A percentile compares a stretch with the other conserved stretches of the same genome.
These are phyloP conservation scores for Tephrocybe rancida DNA, from an alignment of 768 basidiomycete species.

Conservation along the genomic window DNA sequence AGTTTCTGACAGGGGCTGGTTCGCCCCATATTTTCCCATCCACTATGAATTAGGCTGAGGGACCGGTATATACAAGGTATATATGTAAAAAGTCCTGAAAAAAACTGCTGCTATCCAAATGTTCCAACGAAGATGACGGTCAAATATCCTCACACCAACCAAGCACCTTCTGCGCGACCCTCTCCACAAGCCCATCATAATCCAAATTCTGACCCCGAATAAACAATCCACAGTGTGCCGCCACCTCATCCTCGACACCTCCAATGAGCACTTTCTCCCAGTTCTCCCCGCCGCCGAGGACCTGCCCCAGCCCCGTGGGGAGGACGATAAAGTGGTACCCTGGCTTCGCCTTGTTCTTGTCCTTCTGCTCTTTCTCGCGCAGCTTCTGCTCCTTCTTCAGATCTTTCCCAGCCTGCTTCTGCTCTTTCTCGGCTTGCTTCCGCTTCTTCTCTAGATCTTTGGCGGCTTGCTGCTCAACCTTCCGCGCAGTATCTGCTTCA, in stretches of 20 bases:
- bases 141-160: constrained; percentile 40
- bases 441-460: constrained; percentile 22
- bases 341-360: constrained; percentile 25
- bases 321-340: constrained; percentile 55
- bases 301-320: constrained; percentile 44
- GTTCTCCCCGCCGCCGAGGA: constrained; percentile 42
- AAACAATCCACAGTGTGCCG: constrained; percentile 58
- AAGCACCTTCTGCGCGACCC: constrained; percentile 42
- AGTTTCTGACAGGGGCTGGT: no score
- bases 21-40: no score
- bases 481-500: constrained; percentile 18
- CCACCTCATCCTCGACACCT: constrained; percentile 57
- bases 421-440: constrained; percentile 19
- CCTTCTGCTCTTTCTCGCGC: constrained; percentile 20
- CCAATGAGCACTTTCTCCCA: constrained; percentile 56
- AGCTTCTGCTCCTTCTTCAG: constrained; percentile 22
- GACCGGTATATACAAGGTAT: no score
- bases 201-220: constrained; percentile 50
- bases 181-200: constrained; percentile 50
- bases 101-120: background rate
- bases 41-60: no score
- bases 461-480: constrained; percentile 17
- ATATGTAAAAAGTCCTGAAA: no score
- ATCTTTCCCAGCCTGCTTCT: constrained; percentile 22
- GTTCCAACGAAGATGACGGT: background rate